Evolutionary conservation across 805 yeast genomes (phyloP).

Genomic region (Monosporozyma yasuniensis): DNA sequence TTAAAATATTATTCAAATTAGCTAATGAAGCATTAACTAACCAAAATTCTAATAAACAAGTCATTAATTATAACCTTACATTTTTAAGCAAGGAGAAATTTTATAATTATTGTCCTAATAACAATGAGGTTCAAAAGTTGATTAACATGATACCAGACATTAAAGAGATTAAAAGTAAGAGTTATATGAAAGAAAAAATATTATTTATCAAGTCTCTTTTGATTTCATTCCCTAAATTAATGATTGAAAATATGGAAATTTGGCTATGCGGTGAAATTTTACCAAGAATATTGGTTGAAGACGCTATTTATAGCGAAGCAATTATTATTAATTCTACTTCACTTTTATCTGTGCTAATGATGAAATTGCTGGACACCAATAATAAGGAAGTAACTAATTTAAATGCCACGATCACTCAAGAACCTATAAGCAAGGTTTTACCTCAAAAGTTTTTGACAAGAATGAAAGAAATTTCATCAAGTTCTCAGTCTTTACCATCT

Average conservation of each 20-base stretch:
- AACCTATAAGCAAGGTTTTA: constrained; percentile 5
- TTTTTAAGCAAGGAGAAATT: constrained; percentile 24
- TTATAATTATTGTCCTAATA: constrained; percentile 11
- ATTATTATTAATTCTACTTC: constrained; percentile 14
- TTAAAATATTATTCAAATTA: constrained; percentile 12
- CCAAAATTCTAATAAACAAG: constrained; percentile 20
- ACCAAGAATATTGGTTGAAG: constrained; percentile 16
- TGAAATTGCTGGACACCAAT: constrained; percentile 11
- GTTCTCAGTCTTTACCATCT: neutral
- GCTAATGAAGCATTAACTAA: constrained; percentile 16
- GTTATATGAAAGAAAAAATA: constrained; percentile 20
- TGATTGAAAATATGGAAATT: constrained; percentile 12
- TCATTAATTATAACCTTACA: constrained; percentile 20
- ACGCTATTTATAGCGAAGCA: constrained; percentile 13
- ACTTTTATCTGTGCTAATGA: constrained; percentile 19
- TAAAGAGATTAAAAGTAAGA: constrained; percentile 22
- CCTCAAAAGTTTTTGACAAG: constrained; percentile 9
- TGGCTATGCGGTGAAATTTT: constrained; percentile 27
- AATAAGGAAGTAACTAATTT: constrained; percentile 6
- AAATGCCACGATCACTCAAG: constrained; percentile 9
- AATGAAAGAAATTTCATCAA: neutral
- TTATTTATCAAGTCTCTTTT: constrained; percentile 17
- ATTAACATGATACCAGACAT: constrained; percentile 11
- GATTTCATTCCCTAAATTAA: constrained; percentile 16
- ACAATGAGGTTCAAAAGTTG: constrained; percentile 10